Percentiles rank a stretch among this genome's conserved stretches.
These are phyloP conservation scores for Raphanus hybrid DNA, from an alignment of 441 rosid species.

Conservation along the genomic window DNA sequence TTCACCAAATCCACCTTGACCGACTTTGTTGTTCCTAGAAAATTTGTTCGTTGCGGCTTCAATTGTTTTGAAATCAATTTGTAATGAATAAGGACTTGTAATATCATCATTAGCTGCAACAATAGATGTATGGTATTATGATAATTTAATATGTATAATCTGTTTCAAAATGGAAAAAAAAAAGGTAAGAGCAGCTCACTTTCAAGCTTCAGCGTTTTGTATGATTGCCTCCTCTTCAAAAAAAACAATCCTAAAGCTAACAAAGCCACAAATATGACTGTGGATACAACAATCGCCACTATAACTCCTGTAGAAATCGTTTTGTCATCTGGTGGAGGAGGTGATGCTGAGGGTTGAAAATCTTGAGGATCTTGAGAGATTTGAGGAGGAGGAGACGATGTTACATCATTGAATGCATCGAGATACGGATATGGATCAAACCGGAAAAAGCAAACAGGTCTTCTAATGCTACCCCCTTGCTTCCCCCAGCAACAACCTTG, in stretches of 20 bases:
- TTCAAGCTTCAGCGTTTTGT: background rate
- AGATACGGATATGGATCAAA: conserved; percentile 33
- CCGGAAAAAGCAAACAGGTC: conserved; percentile 34
- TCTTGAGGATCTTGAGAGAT: conserved; percentile 9
- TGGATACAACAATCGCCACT: conserved; percentile 14
- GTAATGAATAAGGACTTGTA: conserved; percentile 40
- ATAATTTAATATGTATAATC: background rate
- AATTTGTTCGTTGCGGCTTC: conserved; percentile 44
- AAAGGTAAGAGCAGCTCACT: conserved; percentile 7
- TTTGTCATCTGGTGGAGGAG: conserved; percentile 3
- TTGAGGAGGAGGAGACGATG: conserved; percentile 26
- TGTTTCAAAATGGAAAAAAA: background rate
- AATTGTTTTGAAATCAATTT: conserved; percentile 39
- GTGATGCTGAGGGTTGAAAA: background rate
- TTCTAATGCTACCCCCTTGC: conserved; percentile 29
- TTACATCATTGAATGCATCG: conserved; percentile 15
- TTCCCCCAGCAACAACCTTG: conserved; percentile 28
- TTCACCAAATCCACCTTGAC: conserved; percentile 53
- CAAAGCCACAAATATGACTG: conserved; percentile 2
- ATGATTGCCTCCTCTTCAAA: conserved; percentile 22
- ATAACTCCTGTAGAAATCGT: background rate
- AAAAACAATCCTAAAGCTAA: background rate
- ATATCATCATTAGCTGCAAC: conserved; percentile 31
- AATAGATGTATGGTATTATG: background rate
- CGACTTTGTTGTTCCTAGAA: conserved; percentile 43